These are phyloP conservation scores for Austroboletus rostrupii DNA, from an alignment of 1,284 basidiomycete genomes.

Conservation along the genomic window DNA sequence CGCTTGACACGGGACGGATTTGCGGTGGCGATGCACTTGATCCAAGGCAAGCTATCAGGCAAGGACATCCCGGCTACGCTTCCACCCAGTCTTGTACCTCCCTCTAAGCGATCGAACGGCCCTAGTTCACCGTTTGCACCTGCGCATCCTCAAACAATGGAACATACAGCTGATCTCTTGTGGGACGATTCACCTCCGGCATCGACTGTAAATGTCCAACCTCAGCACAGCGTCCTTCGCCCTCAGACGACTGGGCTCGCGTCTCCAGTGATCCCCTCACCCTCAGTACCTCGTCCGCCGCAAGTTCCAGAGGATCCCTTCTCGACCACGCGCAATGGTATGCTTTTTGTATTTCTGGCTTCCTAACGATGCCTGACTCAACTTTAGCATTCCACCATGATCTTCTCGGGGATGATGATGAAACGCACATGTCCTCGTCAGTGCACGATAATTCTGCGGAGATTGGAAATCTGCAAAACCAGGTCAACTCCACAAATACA, in stretches of 20 bases:
- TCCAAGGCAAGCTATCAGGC: slow-evolving; percentile 85
- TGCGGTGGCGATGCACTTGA: slow-evolving; percentile 94
- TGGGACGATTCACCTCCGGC: slow-evolving; percentile 66
- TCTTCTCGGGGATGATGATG: slow-evolving; percentile 72
- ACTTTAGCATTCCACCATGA: slow-evolving; percentile 39
- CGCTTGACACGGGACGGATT: slow-evolving; percentile 89
- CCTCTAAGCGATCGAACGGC: slow-evolving; percentile 56
- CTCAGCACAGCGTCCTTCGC: slow-evolving; percentile 34
- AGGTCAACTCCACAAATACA: slow-evolving; percentile 75
- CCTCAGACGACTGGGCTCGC: slow-evolving; percentile 33
- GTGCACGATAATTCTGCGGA: slow-evolving; percentile 72
- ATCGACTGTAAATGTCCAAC: slow-evolving; percentile 38
- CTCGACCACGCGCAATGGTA: slow-evolving; percentile 26
- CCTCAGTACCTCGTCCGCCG: slow-evolving; percentile 22
- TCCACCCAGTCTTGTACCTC: slow-evolving; percentile 78
- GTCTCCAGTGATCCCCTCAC: slow-evolving; percentile 10
- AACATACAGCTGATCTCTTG: slow-evolving; percentile 41
- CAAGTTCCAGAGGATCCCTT: slow-evolving; percentile 41
- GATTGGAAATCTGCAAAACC: slow-evolving; percentile 83
- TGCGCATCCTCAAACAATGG: slow-evolving; percentile 33
- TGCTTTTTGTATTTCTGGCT: slow-evolving; percentile 11
- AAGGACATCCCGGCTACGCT: slow-evolving; percentile 74
- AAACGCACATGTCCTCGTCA: slow-evolving; percentile 42
- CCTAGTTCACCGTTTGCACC: slow-evolving; percentile 32
- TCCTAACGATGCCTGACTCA: slow-evolving; percentile 18